Base-by-base conservation (phyloP, 1,139 yeast genomes). In the Magnusiomyces tetraspermus region DNA sequence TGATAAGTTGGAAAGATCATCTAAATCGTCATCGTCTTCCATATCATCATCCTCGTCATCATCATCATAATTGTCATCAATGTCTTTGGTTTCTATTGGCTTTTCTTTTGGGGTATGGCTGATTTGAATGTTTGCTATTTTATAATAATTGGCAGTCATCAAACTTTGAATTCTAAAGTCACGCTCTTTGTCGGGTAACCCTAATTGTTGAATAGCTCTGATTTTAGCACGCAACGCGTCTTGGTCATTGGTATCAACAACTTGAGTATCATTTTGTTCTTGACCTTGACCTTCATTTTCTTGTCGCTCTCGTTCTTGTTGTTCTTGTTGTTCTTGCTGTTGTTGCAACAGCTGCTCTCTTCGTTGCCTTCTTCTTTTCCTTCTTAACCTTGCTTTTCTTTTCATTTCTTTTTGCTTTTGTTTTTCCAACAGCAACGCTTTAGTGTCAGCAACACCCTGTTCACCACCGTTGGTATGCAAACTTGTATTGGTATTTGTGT, bases 71-170 rank as follows among this genome's bases (percentile, higher is more conserved):
- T 54, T 53, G 21, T 51, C 55, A 48, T 52, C 58, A 30, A 53
- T 55, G 37, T 44, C 59, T 46, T 54, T 58, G 8, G 58, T 61
- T 54, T 60, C 61, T 42, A 60, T 61, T 2, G 58, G 65, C 1
- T 61, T 61, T 26, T 58, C 65, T 1, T 59, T 63, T 2, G 60
- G 63, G 6, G 52, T 57, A 4, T 58, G 63, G 3, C 53, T 61
- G 59, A 8, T 54, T 58, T 13, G 53, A 8, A 8, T 8, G 8
- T 30, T 8, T 8, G 19, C 6, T 10, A 15, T 36, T n/a, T 36
- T 36, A 59, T 77, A 74, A 62, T 79, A 82, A 55, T 80, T 80
- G 8, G 85, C 85, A 75, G 87, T 83, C 95, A 87, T 86, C 51
- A 87, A 70, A 57, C 78, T 73, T 48, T 90, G 94, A 36, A 86